phyloP scores from a whole-genome alignment of 139 green algal genomes.

The Pseudopediastrum boryanum region DNA sequence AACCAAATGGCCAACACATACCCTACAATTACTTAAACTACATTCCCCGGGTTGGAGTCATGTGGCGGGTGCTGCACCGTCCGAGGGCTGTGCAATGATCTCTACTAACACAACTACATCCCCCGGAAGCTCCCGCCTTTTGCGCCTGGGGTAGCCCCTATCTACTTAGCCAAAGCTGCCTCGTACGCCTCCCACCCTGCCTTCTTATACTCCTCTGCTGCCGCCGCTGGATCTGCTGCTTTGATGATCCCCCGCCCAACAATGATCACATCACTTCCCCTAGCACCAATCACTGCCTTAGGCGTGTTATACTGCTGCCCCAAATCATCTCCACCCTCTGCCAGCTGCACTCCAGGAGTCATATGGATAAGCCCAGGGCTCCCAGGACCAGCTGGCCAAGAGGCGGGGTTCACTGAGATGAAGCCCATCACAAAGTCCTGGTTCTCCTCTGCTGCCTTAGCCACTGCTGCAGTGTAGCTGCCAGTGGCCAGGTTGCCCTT shows the following conservation, averaged over 20 bases:
- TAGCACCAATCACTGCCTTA: conserved; percentile 74
- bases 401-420: conserved; percentile 90
- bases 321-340: conserved; percentile 86
- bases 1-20: too few relatives aligned
- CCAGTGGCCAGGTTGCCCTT: conserved; percentile 92
- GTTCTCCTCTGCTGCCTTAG: conserved; percentile 71
- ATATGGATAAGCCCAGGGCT: conserved; percentile 94
- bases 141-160: too few relatives aligned
- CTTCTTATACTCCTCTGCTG: conserved; percentile 82
- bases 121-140: too few relatives aligned
- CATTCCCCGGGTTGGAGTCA: too few relatives aligned
- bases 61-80: too few relatives aligned
- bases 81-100: too few relatives aligned
- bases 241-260: conserved; percentile 92
- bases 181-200: conserved; percentile 94
- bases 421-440: conserved; percentile 99
- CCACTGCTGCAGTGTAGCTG: conserved; percentile 88
- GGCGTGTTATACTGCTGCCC: conserved; percentile 99
- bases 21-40: too few relatives aligned
- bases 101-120: too few relatives aligned
- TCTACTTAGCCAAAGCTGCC: conserved; percentile 43
- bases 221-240: conserved; percentile 65
- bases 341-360: conserved; percentile 97
- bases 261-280: conserved; percentile 97
- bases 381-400: conserved; percentile 69